Evolutionary conservation across 352 stramenopile species (phyloP), one percentile per base, ranked within the genome.

Genomic region (Pythium aristosporum): DNA sequence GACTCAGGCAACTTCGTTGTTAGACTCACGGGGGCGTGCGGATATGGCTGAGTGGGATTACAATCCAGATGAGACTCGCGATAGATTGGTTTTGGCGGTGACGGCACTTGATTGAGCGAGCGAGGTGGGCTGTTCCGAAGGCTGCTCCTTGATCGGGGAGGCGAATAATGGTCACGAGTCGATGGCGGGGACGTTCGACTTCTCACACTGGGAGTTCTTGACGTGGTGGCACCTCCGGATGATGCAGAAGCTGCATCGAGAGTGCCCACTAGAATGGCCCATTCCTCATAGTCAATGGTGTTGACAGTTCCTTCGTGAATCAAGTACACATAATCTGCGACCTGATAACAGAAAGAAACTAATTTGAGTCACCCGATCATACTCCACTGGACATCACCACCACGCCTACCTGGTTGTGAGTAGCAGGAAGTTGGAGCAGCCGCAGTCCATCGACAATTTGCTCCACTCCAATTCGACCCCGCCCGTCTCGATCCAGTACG

Each of bases 321-420:
- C 28, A 91, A 57, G 25, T 88, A 91, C 2, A 91, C 71, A 16
- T 91, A 91, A 67, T 91, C 82, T 32, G 79, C 77, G 5, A 91
- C 82, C 82, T 91, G 10, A 48, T 4, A 62, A 42, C 11, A 42
- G 12, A 42, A 3, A 12, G 10, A 2, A 42, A 6, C 15, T 7
- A 42, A 16, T 16, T 4, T 18, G 15, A 42, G 37, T 16, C 10
- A 3, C 37, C 6, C 15, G 11, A 7, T 42, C 37, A 16, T 30
- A 5, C 10, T 42, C 37, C 37, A 42, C 10, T 16, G 0, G 25
- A 28, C 10, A 47, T 1, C 23, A 34, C 60, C 50, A 30, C 25
- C 25, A 30, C 25, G 25, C 25, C 3, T 50, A 89, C 80, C 63
- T 91, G 82, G 21, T 89, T 88, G 62, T 87, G 79, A 9, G 79